These are phyloP conservation scores for Mrakiaceae sp. DNA, from an alignment of 1,284 basidiomycete species.

Conservation along the genomic window DNA sequence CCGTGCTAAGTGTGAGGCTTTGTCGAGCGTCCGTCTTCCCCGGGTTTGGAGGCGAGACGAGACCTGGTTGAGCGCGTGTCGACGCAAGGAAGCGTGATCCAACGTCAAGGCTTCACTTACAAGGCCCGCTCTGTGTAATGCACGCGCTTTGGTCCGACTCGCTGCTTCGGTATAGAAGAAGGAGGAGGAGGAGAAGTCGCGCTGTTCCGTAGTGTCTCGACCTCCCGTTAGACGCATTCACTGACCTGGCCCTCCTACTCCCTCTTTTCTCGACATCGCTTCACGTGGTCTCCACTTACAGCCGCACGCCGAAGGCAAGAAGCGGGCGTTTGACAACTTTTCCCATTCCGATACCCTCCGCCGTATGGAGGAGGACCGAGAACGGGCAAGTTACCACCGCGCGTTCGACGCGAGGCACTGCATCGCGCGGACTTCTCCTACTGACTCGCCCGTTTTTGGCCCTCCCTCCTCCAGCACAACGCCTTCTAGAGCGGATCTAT, in stretches of 20 bases:
- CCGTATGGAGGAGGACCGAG: slow-evolving; percentile 87
- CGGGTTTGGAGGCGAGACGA: neutral
- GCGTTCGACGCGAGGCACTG: neutral
- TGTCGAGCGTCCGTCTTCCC: neutral
- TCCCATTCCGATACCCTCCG: slow-evolving; percentile 61
- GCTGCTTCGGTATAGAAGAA: neutral
- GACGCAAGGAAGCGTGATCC: too few relatives aligned
- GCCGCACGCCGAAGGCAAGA: slow-evolving; percentile 17
- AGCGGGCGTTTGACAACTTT: slow-evolving; percentile 33
- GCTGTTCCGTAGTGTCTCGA: too few relatives aligned
- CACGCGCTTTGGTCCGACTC: neutral
- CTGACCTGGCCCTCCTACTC: neutral
- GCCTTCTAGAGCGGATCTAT: slow-evolving; percentile 83
- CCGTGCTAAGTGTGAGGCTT: neutral
- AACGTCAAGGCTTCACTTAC: slow-evolving; percentile 8
- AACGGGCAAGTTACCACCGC: slow-evolving; percentile 42
- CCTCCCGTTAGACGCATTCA: too few relatives aligned
- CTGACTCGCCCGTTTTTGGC: neutral
- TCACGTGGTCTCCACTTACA: slow-evolving; percentile 17
- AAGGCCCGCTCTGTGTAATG: slow-evolving; percentile 13
- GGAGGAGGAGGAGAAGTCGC: neutral
- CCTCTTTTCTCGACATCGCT: neutral
- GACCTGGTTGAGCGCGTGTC: neutral
- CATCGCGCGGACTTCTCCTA: neutral
- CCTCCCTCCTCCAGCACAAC: slow-evolving; percentile 47